Base-by-base conservation (phyloP, 345 rosid genomes). In the Dipteronia dyeriana region DNA sequence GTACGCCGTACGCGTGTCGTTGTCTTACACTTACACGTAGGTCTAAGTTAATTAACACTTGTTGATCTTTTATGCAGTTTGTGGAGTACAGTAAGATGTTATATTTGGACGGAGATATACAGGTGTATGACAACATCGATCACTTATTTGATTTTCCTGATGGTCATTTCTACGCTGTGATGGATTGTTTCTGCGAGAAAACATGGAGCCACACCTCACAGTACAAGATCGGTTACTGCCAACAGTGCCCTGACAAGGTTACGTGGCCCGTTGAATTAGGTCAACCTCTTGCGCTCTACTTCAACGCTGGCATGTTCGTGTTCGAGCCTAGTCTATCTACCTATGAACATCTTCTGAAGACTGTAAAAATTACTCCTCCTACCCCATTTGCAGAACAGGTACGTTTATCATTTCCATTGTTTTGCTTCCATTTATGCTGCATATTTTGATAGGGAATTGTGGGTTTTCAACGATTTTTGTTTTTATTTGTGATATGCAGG, bases 311-410 rank as follows among this genome's bases (percentile, higher is more conserved):
- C 60, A 96, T 94, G 99, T 88, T 92, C 62, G 72, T 96, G 63
- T 91, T 74, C 54, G 92, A 94, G 80, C 99, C 99, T 0, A 79
- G 82, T 31, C 85, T 88, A 0, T 49, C 31, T 1, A 88, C 93
- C 4, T 94, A 89, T 61, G 43, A 79, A 13, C 78, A 87, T 73
- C 85, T 94, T 16, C 59, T 91, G 20, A 76, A 57, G 9, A 80
- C 91, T 0, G 79, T 93, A 68, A 69, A 82, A 39, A 16, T 87
- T 69, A 92, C 90, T 47, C 75, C 88, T 38, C 89, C 98, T 0
- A 90, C 98, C 34, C 78, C 92, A 1, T 95, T 92, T 45, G 99
- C 97, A 1, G 99, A 95, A 85, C 99, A 94, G 97, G 97, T 91
- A 78, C 56, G 43, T 68, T 2, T 41, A 8, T 13, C 23, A 10